phyloP scores from a whole-genome alignment of 1,139 yeast species.

The Blastobotrys persicus region DNA sequence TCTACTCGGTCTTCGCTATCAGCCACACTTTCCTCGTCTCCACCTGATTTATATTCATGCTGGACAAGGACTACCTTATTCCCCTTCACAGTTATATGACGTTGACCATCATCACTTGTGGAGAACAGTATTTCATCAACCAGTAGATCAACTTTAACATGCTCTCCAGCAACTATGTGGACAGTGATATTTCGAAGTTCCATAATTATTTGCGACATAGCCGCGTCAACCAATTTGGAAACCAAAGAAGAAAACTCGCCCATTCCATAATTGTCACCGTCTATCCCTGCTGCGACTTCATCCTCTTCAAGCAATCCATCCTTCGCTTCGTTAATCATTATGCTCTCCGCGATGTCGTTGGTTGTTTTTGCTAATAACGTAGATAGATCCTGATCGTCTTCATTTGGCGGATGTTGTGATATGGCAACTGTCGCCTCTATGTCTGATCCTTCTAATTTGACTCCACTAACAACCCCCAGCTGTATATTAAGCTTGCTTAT shows the following conservation, averaged over 20 bases:
- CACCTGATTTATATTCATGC: background rate
- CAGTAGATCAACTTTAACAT: conserved; percentile 42
- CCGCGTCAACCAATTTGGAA: conserved; percentile 65
- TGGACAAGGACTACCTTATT: conserved; percentile 7
- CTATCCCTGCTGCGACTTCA: conserved; percentile 30
- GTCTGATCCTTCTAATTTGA: conserved; percentile 57
- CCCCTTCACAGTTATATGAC: conserved; percentile 45
- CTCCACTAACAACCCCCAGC: conserved; percentile 62
- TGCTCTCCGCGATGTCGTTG: conserved; percentile 41
- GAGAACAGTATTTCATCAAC: conserved; percentile 44
- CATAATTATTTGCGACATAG: conserved; percentile 59
- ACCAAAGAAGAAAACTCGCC: conserved; percentile 53
- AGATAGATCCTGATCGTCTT: conserved; percentile 37
- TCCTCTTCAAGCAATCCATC: conserved; percentile 11
- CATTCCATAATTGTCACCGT: conserved; percentile 31
- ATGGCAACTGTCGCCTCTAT: conserved; percentile 56
- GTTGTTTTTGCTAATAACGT: conserved; percentile 63
- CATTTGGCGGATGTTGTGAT: conserved; percentile 24
- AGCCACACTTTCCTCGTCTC: background rate
- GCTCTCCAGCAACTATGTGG: conserved; percentile 52
- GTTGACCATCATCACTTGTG: conserved; percentile 48
- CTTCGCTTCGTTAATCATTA: conserved; percentile 30
- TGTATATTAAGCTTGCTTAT: conserved; percentile 53
- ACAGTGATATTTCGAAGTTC: conserved; percentile 46
- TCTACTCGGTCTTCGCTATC: no score